These are phyloP conservation scores for Trichosanthes cucumerina DNA, from an alignment of 306 rosid species.

Conservation along the genomic window DNA sequence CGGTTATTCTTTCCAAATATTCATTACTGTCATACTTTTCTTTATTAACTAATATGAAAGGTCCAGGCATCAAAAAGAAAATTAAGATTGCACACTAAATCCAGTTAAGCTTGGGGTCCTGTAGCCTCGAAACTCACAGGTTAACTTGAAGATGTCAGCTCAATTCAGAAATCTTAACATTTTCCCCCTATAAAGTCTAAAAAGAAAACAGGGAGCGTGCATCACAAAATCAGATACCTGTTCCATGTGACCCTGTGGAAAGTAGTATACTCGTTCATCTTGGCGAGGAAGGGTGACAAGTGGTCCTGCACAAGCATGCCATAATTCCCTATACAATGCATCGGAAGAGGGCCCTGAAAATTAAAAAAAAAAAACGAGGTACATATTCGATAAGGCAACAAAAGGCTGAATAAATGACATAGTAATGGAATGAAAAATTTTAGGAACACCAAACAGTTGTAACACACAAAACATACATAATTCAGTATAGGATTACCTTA, in stretches of 20 bases:
- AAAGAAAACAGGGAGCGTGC: neutral
- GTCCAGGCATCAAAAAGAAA: neutral
- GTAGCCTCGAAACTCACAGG: neutral
- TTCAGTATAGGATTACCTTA: neutral
- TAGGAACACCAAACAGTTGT: neutral
- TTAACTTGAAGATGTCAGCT: neutral
- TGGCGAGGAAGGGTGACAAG: conserved; percentile 90
- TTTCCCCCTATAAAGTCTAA: neutral
- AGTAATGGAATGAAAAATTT: neutral
- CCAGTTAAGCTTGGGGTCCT: neutral
- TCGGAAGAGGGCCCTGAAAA: conserved; percentile 43
- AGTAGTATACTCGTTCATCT: conserved; percentile 89
- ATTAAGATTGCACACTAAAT: neutral
- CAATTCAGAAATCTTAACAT: neutral
- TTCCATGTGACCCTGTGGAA: conserved; percentile 99
- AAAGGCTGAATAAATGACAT: neutral
- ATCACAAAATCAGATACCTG: conserved; percentile 40
- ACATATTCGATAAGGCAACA: neutral
- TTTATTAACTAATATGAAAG: neutral
- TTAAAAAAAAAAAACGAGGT: conserved; percentile 12
- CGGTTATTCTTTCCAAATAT: neutral
- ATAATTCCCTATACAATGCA: conserved; percentile 85
- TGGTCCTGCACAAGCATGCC: conserved; percentile 99
- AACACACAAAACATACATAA: neutral
- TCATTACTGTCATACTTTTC: neutral